Percentiles rank a stretch among this genome's conserved stretches.
Conservation (phyloP, 148 eudicot genomes). For the Gaultheria prostrata region DNA sequence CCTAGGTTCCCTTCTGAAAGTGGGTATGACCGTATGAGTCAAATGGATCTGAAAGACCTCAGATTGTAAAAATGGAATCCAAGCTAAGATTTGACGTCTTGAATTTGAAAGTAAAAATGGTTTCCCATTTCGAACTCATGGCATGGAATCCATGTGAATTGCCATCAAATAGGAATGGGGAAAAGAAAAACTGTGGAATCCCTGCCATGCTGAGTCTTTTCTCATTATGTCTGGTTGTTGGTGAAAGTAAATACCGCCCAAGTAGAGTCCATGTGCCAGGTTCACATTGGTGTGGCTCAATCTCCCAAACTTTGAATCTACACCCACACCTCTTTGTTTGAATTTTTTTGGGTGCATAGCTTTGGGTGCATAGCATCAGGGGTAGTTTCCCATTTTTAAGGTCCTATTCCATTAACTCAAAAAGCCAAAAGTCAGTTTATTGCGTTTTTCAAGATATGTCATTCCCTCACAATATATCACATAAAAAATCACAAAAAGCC, state of each 20-base stretch:
- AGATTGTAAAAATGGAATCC: background rate
- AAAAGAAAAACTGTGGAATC: background rate
- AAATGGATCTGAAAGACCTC: background rate
- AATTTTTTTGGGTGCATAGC: background rate
- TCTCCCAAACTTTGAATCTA: background rate
- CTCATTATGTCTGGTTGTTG: background rate
- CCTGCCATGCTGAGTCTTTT: background rate
- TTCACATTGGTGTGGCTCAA: background rate
- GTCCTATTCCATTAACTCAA: no score
- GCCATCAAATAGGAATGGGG: background rate
- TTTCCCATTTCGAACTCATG: background rate
- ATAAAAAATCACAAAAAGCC: no score
- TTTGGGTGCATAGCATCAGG: background rate
- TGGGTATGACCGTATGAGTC: no score
- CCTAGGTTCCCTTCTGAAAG: no score
- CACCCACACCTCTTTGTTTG: background rate
- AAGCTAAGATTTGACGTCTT: background rate
- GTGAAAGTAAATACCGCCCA: background rate
- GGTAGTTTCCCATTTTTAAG: background rate
- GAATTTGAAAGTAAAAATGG: background rate
- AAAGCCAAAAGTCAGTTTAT: no score
- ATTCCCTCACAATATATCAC: no score
- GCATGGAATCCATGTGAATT: background rate
- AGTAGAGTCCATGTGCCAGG: background rate
- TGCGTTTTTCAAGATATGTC: no score